Base-by-base conservation (phyloP, 306 rosid species). In the Betula pendula region DNA sequence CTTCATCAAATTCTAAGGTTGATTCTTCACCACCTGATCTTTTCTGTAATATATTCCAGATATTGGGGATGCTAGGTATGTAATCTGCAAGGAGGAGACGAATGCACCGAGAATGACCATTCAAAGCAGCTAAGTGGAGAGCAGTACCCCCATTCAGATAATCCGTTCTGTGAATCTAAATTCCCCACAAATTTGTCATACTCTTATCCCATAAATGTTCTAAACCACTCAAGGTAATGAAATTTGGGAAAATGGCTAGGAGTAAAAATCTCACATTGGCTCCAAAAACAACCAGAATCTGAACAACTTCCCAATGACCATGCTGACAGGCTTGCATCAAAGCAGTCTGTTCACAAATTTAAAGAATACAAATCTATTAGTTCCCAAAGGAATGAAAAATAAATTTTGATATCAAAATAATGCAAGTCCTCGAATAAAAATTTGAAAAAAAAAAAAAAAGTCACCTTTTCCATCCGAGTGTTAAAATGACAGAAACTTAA, bases 261-360 rank as follows among this genome's bases (percentile, higher is more conserved):
- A 72, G 74, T 19, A 33, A 75, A 0, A 67, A 29, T 72, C 92
- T 74, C 89, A 95, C 99, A 58, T 91, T 90, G 73, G 99, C 97
- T 6, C 79, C 83, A 68, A 82, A 88, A 71, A 95, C 84, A 67
- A 92, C 65, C 71, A 95, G 81, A 70, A 87, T 92, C 96, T 82
- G 93, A 76, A 89, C 97, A 67, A 92, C 97, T 79, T 92, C 99
- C 99, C 97, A 95, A 50, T 88, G 96, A 86, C 99, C 99, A 82
- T 92, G 90, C 81, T 92, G 97, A 81, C 99, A 95, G 75, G 99
- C 99, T 95, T 95, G 99, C 99, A 95, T 95, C 90, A 95, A 86
- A 76, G 99, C 99, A 83, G 99, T 95, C 99, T 94, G 91, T 85
- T 84, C 66, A 78, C 68, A 66, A 58, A 55, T 63, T 72, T 29